Evolutionary conservation across 768 basidiomycete genomes (phyloP).

Genomic region (Austroboletus eburneus): DNA sequence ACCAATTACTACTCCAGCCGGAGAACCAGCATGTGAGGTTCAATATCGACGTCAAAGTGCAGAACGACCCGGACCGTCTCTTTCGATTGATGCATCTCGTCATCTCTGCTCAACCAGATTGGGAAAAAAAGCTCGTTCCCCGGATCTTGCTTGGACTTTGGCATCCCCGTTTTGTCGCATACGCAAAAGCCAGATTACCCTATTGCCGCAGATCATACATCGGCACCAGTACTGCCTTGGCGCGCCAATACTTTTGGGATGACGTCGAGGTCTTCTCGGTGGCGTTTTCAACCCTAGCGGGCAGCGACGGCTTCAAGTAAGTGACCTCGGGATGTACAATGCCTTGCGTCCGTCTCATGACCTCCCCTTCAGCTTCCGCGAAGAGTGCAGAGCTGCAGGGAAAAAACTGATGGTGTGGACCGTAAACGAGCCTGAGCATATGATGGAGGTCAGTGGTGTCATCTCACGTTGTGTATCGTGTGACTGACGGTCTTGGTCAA

Average conservation of each 20-base stretch:
- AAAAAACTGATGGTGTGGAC: conserved; percentile 96
- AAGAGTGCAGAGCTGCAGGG: conserved; percentile 71
- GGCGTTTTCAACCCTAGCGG: conserved; percentile 66
- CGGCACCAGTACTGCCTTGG: conserved; percentile 64
- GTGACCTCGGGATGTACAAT: conserved; percentile 6
- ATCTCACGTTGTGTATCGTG: background rate
- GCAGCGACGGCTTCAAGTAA: conserved; percentile 69
- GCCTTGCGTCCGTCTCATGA: conserved; percentile 3
- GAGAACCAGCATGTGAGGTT: conserved; percentile 74
- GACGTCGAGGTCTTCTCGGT: conserved; percentile 86
- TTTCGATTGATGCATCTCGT: conserved; percentile 73
- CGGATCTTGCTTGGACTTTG: conserved; percentile 79
- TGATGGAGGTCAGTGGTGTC: conserved; percentile 70
- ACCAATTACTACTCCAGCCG: conserved; percentile 41
- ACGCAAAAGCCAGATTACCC: conserved; percentile 71
- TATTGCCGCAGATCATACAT: conserved; percentile 87
- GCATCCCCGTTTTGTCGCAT: conserved; percentile 86
- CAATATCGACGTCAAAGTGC: conserved; percentile 91
- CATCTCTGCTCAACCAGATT: conserved; percentile 60
- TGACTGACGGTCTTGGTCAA: conserved; percentile 24
- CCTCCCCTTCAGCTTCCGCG: conserved; percentile 56
- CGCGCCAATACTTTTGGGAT: conserved; percentile 86
- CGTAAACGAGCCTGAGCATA: conserved; percentile 82
- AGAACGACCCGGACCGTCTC: conserved; percentile 85
- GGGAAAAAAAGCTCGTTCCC: conserved; percentile 74